phyloP scores from a whole-genome alignment of 169 alveolate species.

The Cyclospora cayetanensis region DNA sequence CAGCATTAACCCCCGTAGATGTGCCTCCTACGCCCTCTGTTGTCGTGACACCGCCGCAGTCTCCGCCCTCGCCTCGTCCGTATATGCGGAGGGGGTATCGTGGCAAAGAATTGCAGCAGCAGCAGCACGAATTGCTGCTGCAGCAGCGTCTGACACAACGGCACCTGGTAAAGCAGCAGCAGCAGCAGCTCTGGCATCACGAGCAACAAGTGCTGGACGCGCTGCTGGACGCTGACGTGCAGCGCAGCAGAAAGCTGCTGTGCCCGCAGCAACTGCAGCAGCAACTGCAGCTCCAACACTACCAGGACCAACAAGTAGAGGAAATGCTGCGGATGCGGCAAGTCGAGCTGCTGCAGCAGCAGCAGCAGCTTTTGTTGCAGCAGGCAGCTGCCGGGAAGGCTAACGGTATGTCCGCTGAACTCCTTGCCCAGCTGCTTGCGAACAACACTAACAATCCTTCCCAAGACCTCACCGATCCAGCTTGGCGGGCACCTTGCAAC shows the following conservation, averaged over 20 bases:
- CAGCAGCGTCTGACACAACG: neutral
- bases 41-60: neutral
- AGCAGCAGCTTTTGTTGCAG: conserved; percentile 2
- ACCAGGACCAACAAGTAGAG: neutral
- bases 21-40: neutral
- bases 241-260: conserved; percentile 30
- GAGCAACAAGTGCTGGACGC: neutral
- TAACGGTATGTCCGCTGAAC: neutral
- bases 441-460: neutral
- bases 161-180: neutral
- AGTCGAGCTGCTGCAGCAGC: conserved; percentile 19
- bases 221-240: neutral
- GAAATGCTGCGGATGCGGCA: conserved; percentile 3
- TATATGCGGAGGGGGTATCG: neutral
- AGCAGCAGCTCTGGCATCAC: conserved; percentile 9
- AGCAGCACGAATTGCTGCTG: neutral
- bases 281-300: neutral
- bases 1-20: neutral
- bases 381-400: neutral
- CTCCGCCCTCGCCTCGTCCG: neutral
- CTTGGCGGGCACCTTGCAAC: neutral
- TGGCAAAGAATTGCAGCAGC: neutral
- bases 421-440: neutral
- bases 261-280: neutral
- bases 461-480: neutral